phyloP scores from a whole-genome alignment of 177 flowering plant genomes.

The Vitis hybrid region DNA sequence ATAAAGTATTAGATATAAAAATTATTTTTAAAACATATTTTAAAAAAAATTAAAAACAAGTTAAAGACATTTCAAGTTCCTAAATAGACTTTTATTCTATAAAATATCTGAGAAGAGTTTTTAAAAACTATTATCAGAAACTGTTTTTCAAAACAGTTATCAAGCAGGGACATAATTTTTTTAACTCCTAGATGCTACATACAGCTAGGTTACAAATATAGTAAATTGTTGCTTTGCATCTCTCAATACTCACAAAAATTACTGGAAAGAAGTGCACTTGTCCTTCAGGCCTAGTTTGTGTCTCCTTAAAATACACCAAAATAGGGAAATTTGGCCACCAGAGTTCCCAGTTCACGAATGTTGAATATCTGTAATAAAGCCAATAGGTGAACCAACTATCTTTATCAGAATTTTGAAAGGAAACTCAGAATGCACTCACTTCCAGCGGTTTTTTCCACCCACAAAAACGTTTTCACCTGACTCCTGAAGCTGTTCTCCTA shows the following conservation, averaged over 20 bases:
- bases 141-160: no score
- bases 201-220: background rate
- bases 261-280: conserved; percentile 95
- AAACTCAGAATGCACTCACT: conserved; percentile 49
- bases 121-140: no score
- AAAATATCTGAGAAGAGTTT: background rate
- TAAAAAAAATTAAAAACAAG: no score
- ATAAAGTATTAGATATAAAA: no score
- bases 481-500: conserved; percentile 76
- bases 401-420: background rate
- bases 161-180: no score
- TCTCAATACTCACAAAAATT: conserved; percentile 70
- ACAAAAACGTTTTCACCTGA: conserved; percentile 95
- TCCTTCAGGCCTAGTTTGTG: conserved; percentile 94
- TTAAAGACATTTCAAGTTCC: no score
- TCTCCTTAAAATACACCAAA: conserved; percentile 90
- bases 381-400: background rate
- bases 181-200: no score
- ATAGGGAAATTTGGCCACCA: conserved; percentile 97
- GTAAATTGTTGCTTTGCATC: background rate
- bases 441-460: conserved; percentile 96
- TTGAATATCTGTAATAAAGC: conserved; percentile 58
- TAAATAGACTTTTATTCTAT: background rate
- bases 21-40: no score
- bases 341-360: conserved; percentile 94